phyloP scores from a whole-genome alignment of 169 alveolate species.

The Plasmodium berghei region DNA sequence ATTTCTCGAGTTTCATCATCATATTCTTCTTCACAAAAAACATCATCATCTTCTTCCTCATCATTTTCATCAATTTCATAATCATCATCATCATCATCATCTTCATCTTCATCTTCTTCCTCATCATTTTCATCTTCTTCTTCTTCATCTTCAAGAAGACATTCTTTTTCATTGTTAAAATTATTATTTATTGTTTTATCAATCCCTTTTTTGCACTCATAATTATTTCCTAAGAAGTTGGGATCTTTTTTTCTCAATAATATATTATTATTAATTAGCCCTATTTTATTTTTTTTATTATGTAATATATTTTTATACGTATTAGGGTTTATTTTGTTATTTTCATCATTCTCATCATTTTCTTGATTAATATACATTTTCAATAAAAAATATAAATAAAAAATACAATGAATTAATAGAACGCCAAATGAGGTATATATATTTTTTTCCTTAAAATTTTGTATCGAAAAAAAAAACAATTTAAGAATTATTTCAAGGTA shows the following conservation, averaged over 20 bases:
- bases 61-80: constrained; percentile 11
- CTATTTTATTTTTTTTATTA: constrained; percentile 41
- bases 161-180: constrained; percentile 2
- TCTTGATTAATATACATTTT: constrained; percentile 44
- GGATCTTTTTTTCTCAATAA: constrained; percentile 6
- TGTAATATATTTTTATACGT: constrained; percentile 52
- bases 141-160: constrained; percentile 10
- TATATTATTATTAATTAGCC: constrained; percentile 5
- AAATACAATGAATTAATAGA: not conserved
- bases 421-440: no score
- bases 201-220: not conserved
- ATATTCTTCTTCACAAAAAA: constrained; percentile 27
- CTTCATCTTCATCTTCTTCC: constrained; percentile 24
- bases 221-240: not conserved
- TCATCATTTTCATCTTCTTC: constrained; percentile 16
- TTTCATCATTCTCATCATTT: constrained; percentile 48
- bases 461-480: no score
- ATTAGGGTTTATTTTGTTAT: constrained; percentile 31
- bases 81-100: constrained; percentile 22
- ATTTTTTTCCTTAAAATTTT: no score
- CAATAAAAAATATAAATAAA: not conserved
- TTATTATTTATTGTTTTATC: not conserved
- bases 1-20: constrained; percentile 35
- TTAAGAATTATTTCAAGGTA: no score
- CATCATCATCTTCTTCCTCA: constrained; percentile 20